Evolutionary conservation across 1,284 basidiomycete species (phyloP).

Genomic region (Wolfiporia cocos): DNA sequence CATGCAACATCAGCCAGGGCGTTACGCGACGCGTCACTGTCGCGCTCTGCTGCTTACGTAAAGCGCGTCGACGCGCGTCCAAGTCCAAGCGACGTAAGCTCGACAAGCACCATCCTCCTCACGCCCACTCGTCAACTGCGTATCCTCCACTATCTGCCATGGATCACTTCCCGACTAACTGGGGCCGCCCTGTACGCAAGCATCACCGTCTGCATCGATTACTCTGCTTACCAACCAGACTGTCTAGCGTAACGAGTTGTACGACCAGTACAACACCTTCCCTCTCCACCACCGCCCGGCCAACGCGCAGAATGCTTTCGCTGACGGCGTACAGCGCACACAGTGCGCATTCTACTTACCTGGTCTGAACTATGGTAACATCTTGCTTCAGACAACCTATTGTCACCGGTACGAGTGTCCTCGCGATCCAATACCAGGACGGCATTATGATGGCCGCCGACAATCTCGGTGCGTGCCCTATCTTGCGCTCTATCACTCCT

Average conservation of each 20-base stretch:
- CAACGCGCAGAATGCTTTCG: conserved; percentile 50
- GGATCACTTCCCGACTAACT: conserved; percentile 79
- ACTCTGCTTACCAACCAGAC: conserved; percentile 4
- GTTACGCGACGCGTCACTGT: too few relatives aligned
- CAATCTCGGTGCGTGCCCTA: conserved; percentile 68
- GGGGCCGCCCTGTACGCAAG: conserved; percentile 66
- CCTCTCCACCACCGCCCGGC: conserved; percentile 59
- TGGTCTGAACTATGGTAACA: background rate
- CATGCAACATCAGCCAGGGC: too few relatives aligned
- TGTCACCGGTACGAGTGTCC: conserved; percentile 93
- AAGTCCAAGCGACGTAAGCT: background rate
- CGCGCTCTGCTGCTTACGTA: conserved; percentile 4
- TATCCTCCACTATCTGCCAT: conserved; percentile 29
- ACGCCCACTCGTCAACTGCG: background rate
- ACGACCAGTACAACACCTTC: conserved; percentile 70
- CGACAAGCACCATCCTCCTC: background rate
- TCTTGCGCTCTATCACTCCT: conserved; percentile 1
- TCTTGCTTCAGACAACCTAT: conserved; percentile 87
- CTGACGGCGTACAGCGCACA: conserved; percentile 65
- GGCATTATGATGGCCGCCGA: conserved; percentile 99
- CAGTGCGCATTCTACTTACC: conserved; percentile 49
- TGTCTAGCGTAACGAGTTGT: conserved; percentile 59
- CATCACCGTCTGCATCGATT: background rate
- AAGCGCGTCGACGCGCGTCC: conserved; percentile 10
- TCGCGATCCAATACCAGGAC: conserved; percentile 92